phyloP scores from a whole-genome alignment of 2,329 filamentous ascomycete species.

The Pyrenophora teres region DNA sequence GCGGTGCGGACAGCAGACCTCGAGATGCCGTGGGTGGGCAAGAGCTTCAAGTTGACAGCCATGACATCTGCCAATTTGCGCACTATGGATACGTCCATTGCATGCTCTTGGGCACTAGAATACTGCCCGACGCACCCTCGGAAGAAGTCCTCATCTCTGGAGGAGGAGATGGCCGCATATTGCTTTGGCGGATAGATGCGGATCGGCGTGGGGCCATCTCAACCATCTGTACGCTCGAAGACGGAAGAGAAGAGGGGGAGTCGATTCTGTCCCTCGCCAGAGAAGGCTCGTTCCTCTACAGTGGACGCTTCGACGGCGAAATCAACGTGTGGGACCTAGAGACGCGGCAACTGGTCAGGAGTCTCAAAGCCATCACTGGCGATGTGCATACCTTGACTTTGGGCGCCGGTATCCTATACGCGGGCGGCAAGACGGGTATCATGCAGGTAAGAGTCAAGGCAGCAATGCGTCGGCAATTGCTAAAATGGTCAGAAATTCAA shows the following conservation, averaged over 20 bases:
- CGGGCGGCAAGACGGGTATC: constrained; percentile 85
- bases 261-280: constrained; percentile 77
- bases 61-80: constrained; percentile 83
- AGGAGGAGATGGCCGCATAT: constrained; percentile 91
- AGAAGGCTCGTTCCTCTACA: constrained; percentile 91
- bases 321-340: constrained; percentile 97
- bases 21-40: constrained; percentile 62
- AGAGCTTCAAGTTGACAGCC: constrained; percentile 78
- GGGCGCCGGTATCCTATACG: constrained; percentile 83
- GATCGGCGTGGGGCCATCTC: constrained; percentile 65
- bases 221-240: constrained; percentile 70
- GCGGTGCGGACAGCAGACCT: constrained; percentile 57
- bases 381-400: constrained; percentile 88
- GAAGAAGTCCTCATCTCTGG: constrained; percentile 85
- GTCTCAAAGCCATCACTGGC: constrained; percentile 77
- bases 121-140: constrained; percentile 70
- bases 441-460: constrained; percentile 64
- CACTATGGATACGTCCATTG: constrained; percentile 97
- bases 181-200: constrained; percentile 81
- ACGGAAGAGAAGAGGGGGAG: constrained; percentile 61
- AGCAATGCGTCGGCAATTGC: not conserved
- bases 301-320: constrained; percentile 82
- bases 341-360: constrained; percentile 85
- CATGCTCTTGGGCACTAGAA: constrained; percentile 82
- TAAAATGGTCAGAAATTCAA: constrained; percentile 65